Base-by-base conservation (phyloP, 176 grass and related monocot species). In the Calamus simplicifolius region DNA sequence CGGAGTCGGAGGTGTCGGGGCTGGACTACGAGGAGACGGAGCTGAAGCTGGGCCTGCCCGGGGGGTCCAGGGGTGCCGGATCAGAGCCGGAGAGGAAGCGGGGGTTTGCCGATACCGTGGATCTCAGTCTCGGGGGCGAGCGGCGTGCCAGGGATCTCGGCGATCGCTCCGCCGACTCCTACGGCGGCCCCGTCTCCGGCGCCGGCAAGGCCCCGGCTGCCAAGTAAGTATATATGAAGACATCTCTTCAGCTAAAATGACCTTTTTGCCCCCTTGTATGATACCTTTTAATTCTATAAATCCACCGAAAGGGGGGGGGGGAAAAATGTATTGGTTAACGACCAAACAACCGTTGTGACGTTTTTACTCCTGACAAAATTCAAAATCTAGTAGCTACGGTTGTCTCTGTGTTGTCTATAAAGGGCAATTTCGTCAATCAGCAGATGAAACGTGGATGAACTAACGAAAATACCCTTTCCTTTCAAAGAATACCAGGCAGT, bases 31-130 rank as follows among this genome's bases (percentile, higher is more conserved):
- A 60, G 58, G 58, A 38, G 58, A 60, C 58, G 58, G 29, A 60
- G 58, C 58, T 60, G 26, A 60, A 60, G 58, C 58, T 60, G 17
- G 58, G 58, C 14, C 58, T 60, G 27, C 58, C 58, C 21, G 58
- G 58, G 5, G 5, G 8, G 8, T 12, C 17, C 15, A 16, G 58
- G 27, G 25, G 5, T 1, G 58, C 27, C 58, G 17, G 35, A 43
- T 43, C 58, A 14, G 58, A 60, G 28, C 27, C 21, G 58, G 58
- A 60, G 58, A 30, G 29, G 29, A 60, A 60, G 58, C 58, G 58
- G 15, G 58, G 58, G 4, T 60, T 60, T 27, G 14, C 58, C 13
- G 29, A 60, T 28, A 60, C 58, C 16, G 27, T 60, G 27, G 58
- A 60, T 31, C 13, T 60, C 57, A 30, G 27, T 1, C 26, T 59